Conservation (phyloP, 495 filamentous ascomycete genomes). For the Aspergillus olivimuriae region DNA sequence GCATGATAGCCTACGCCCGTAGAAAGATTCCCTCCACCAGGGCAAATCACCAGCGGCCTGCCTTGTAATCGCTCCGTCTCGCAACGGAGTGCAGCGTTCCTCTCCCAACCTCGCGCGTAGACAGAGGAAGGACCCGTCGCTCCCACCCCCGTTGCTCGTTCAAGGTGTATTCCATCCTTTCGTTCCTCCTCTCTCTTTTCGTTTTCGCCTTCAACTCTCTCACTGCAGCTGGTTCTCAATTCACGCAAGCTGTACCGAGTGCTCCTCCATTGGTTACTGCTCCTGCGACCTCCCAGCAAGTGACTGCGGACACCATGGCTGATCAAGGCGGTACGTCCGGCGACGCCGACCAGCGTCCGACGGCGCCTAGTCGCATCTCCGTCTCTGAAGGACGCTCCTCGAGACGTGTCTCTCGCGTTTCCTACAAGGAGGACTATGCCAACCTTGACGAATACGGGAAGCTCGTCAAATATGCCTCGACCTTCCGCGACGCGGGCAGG, state of each 20-base stretch:
- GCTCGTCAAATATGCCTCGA: slow-evolving; percentile 59
- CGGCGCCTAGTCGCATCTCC: slow-evolving; percentile 8
- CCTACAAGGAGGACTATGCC: slow-evolving; percentile 30
- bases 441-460: slow-evolving; percentile 47
- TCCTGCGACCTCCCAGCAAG: slow-evolving; percentile 1
- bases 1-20: slow-evolving; percentile 31
- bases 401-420: slow-evolving; percentile 35
- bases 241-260: not conserved
- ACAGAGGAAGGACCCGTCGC: no score
- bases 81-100: no score
- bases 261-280: not conserved
- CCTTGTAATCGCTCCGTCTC: not conserved
- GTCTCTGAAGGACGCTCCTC: slow-evolving; percentile 12
- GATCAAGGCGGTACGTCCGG: slow-evolving; percentile 9
- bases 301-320: slow-evolving; percentile 15
- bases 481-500: slow-evolving; percentile 46
- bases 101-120: no score
- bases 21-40: no score
- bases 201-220: not conserved
- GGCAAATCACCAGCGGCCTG: no score
- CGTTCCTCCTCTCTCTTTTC: slow-evolving; percentile 2
- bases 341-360: slow-evolving; percentile 15
- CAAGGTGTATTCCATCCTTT: slow-evolving; percentile 1
- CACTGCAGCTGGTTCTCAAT: not conserved
- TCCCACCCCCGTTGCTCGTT: not conserved